These are phyloP conservation scores for Nemania sp. DNA, from an alignment of 2,329 filamentous ascomycete species.

Conservation along the genomic window DNA sequence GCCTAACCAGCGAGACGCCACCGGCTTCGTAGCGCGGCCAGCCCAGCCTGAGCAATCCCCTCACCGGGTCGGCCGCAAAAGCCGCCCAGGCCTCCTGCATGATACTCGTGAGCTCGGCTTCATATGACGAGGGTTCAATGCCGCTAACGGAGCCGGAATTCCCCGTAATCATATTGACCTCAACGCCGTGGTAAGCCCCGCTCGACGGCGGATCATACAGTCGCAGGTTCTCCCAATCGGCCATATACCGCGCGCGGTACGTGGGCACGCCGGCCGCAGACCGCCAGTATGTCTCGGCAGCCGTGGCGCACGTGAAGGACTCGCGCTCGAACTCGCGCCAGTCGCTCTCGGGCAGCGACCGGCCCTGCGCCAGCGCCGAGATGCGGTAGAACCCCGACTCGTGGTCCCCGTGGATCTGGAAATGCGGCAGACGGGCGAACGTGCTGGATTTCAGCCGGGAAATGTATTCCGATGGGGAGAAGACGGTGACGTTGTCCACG, in stretches of 20 bases:
- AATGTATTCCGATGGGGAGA: constrained; percentile 22
- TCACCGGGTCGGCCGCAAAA: constrained; percentile 20
- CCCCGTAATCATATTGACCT: constrained; percentile 32
- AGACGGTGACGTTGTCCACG: constrained; percentile 21
- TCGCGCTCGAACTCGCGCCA: constrained; percentile 29
- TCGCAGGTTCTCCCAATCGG: constrained; percentile 28
- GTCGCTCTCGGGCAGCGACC: constrained; percentile 25
- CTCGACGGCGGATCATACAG: constrained; percentile 27
- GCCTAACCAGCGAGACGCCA: constrained; percentile 19
- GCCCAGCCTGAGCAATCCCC: constrained; percentile 18
- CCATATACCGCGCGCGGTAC: constrained; percentile 24
- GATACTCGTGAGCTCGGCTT: constrained; percentile 7
- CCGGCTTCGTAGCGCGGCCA: constrained; percentile 23
- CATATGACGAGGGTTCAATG: constrained; percentile 6
- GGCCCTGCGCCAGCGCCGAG: constrained; percentile 26
- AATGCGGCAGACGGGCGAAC: constrained; percentile 22
- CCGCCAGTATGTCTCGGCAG: constrained; percentile 30
- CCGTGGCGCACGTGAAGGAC: constrained; percentile 27
- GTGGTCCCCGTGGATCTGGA: constrained; percentile 31
- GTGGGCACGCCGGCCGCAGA: constrained; percentile 12
- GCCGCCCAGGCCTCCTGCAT: constrained; percentile 28
- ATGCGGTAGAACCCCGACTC: constrained; percentile 33
- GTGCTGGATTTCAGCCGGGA: constrained; percentile 17
- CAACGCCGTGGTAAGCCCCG: constrained; percentile 31
- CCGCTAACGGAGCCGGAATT: constrained; percentile 27